phyloP scores from a whole-genome alignment of 2,329 filamentous ascomycete species.

The Fusarium chlamydosporum region DNA sequence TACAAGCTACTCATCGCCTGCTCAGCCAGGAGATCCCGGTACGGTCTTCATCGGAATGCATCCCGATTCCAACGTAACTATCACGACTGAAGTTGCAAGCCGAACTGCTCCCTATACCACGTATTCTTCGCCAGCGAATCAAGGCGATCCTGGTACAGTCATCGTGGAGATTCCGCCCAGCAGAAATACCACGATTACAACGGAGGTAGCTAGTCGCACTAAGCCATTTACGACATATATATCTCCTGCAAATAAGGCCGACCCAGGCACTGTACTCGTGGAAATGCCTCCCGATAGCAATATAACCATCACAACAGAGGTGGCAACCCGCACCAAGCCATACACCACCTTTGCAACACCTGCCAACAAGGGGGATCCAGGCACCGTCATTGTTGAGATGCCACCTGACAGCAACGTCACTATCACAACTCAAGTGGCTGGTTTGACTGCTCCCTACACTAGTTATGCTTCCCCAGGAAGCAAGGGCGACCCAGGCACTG shows the following conservation, averaged over 20 bases:
- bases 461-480: slow-evolving; percentile 2
- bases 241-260: slow-evolving; percentile 5
- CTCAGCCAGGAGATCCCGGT: slow-evolving; percentile 21
- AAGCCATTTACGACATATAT: slow-evolving; percentile 3
- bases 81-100: slow-evolving; percentile 18
- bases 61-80: slow-evolving; percentile 24
- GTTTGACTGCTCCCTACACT: slow-evolving; percentile 12
- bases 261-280: slow-evolving; percentile 18
- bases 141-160: slow-evolving; percentile 18
- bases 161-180: slow-evolving; percentile 14
- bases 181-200: slow-evolving; percentile 16
- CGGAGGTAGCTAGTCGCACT: background rate
- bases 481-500: slow-evolving; percentile 20
- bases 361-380: slow-evolving; percentile 8
- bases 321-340: slow-evolving; percentile 1
- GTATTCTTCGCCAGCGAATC: slow-evolving; percentile 5
- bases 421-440: slow-evolving; percentile 9
- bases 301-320: slow-evolving; percentile 15
- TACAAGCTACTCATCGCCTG: slow-evolving; percentile 20
- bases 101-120: slow-evolving; percentile 24
- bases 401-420: slow-evolving; percentile 18
- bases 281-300: slow-evolving; percentile 18
- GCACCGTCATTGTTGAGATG: slow-evolving; percentile 20
- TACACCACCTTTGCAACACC: slow-evolving; percentile 13
- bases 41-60: slow-evolving; percentile 26